A percentile compares a stretch with the other conserved stretches of the same genome.
These are phyloP conservation scores for Nemania bipapillata DNA, from an alignment of 2,329 filamentous ascomycete species.

Conservation along the genomic window DNA sequence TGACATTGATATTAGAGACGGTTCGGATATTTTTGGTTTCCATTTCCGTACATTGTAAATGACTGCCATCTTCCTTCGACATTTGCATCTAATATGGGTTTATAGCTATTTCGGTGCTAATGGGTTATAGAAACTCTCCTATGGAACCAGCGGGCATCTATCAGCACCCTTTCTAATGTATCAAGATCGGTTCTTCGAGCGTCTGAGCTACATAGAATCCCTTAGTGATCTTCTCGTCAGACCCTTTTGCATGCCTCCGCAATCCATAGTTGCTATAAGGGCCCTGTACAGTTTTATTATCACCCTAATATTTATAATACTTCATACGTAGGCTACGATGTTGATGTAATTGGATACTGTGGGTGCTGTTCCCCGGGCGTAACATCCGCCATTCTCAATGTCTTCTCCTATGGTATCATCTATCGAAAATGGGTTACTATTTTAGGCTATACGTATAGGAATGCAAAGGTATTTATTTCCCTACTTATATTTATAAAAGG, in stretches of 20 bases:
- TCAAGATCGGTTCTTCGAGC: not conserved
- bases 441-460: too few species aligned
- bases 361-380: too few species aligned
- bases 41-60: constrained; percentile 42
- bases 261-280: not conserved
- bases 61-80: not conserved
- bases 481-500: too few species aligned
- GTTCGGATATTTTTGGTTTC: constrained; percentile 47
- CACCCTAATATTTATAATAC: not conserved
- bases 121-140: constrained; percentile 44
- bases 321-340: not conserved
- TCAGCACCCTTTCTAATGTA: constrained; percentile 41
- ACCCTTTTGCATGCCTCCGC: not conserved
- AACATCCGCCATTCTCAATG: too few species aligned
- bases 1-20: constrained; percentile 39
- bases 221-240: not conserved
- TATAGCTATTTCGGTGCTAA: constrained; percentile 43
- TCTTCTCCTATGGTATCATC: too few species aligned
- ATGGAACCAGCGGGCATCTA: constrained; percentile 40
- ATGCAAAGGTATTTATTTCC: too few species aligned
- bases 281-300: not conserved
- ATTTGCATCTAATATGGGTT: not conserved
- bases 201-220: not conserved
- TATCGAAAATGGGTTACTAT: too few species aligned
- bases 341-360: not conserved